Base-by-base conservation (phyloP, 164 flowering plant species). In the Aristolochia californica region DNA sequence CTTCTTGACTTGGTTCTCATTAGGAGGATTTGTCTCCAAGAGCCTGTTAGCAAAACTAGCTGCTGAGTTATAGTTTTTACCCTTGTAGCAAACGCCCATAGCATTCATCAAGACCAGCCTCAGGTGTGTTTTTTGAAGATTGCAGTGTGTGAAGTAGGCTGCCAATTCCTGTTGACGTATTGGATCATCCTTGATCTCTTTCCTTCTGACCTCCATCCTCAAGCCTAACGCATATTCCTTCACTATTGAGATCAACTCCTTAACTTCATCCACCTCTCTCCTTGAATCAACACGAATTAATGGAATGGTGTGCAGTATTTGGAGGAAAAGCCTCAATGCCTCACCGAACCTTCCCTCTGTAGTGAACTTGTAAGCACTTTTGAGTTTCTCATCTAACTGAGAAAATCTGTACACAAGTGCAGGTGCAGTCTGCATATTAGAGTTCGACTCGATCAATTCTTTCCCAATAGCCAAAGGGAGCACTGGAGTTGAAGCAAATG, bases 331-430 rank as follows among this genome's bases (percentile, higher is more conserved):
- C 30, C 78, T 68, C 38, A 91, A 80, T 43, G 86, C 86, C 53
- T 83, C 89, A 15, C 74, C 21, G 26, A 83, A 78, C 58, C 76
- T 83, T 57, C 86, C 89, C 2, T 68, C 54, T 5, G 84, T 83
- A 25, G 83, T 81, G 20, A 82, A 73, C 66, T 56, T 85, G 76
- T 91, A 91, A 34, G 80, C 89, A 48, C 80, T 67, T 63, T 77
- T 82, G 20, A 91, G 84, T 65, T 81, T 90, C 59, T 85, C 97
- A 21, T 90, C 97, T 72, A 87, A 66, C 66, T 77, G 83, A 53
- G 94, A 69, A 73, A 88, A 81, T 55, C 72, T 74, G 65, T 66
- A 82, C n/a, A 84, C 77, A 22, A 91, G 87, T 8, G 86, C 83
- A 2, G 97, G 97, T 44, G 89, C 86, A 22, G 79, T 74, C 58